Percentiles rank a stretch among this genome's conserved stretches.
Evolutionary conservation across 2,329 filamentous ascomycete species (phyloP).

Genomic region (Cercospora sp.): DNA sequence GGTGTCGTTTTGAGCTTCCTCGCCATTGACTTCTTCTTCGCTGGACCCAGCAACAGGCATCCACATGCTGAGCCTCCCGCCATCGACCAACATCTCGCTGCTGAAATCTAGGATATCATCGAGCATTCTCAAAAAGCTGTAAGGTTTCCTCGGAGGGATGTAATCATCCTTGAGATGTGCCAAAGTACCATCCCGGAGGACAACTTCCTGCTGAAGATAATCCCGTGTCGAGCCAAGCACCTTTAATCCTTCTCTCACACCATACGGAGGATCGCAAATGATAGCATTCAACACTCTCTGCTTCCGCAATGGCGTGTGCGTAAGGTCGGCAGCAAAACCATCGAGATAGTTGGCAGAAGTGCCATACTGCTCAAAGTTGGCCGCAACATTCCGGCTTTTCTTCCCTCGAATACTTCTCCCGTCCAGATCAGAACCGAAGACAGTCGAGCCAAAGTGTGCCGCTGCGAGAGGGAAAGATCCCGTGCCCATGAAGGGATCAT

Average conservation of each 20-base stretch:
- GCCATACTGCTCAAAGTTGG: slow-evolving; percentile 85
- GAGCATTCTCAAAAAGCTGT: slow-evolving; percentile 87
- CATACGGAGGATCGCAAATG: slow-evolving; percentile 93
- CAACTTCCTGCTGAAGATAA: slow-evolving; percentile 49
- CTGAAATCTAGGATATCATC: slow-evolving; percentile 87
- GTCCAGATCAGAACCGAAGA: slow-evolving; percentile 90
- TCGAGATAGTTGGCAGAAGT: slow-evolving; percentile 68
- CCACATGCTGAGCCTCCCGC: slow-evolving; percentile 87
- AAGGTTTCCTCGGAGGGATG: slow-evolving; percentile 85
- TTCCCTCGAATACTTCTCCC: slow-evolving; percentile 81
- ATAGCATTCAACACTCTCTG: slow-evolving; percentile 78
- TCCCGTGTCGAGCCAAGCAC: slow-evolving; percentile 77
- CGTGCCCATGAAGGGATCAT: slow-evolving; percentile 94
- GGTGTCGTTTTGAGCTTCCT: slow-evolving; percentile 29
- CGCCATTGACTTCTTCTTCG: slow-evolving; percentile 49
- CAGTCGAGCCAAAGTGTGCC: slow-evolving; percentile 82
- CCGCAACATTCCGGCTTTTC: slow-evolving; percentile 55
- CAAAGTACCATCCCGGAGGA: slow-evolving; percentile 68
- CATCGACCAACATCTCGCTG: slow-evolving; percentile 70
- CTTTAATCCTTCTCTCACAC: slow-evolving; percentile 85
- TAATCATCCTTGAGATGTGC: slow-evolving; percentile 71
- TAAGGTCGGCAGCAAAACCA: slow-evolving; percentile 81
- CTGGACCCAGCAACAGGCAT: slow-evolving; percentile 78
- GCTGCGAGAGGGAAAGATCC: slow-evolving; percentile 90
- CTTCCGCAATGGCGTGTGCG: slow-evolving; percentile 70